Conservation (phyloP, 2,329 filamentous ascomycete genomes). For the Penicillium paneum region DNA sequence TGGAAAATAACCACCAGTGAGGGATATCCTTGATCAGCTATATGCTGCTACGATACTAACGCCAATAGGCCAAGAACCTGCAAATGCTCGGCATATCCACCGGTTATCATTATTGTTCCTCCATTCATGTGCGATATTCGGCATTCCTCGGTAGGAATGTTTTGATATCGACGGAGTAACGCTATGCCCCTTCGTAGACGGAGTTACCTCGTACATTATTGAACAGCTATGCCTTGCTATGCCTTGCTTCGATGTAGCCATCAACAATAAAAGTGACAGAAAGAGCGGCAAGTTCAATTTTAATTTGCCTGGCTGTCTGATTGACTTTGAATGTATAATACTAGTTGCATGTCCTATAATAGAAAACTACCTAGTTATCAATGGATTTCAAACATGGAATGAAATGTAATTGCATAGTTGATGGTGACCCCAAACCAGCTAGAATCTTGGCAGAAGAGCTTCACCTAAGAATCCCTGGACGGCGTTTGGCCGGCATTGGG, state of each 20-base stretch:
- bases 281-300: too few species aligned
- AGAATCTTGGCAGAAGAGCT: conserved; percentile 4
- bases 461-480: conserved; percentile 6
- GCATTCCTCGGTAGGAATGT: background rate
- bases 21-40: background rate
- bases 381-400: too few species aligned
- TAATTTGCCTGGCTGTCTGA: too few species aligned
- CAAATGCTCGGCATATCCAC: background rate
- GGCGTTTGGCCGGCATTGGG: conserved; percentile 1
- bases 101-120: background rate
- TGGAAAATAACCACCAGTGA: background rate
- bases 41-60: background rate
- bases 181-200: too few species aligned
- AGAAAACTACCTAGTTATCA: background rate
- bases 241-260: background rate
- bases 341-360: too few species aligned
- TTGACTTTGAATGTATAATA: background rate
- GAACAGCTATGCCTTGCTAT: background rate
- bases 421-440: background rate
- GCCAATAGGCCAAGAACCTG: background rate
- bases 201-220: background rate
- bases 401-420: background rate
- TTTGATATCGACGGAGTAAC: background rate
- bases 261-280: background rate
- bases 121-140: background rate